Evolutionary conservation across 108 stramenopile species (phyloP).

Genomic region (Craspedostauros australis): DNA sequence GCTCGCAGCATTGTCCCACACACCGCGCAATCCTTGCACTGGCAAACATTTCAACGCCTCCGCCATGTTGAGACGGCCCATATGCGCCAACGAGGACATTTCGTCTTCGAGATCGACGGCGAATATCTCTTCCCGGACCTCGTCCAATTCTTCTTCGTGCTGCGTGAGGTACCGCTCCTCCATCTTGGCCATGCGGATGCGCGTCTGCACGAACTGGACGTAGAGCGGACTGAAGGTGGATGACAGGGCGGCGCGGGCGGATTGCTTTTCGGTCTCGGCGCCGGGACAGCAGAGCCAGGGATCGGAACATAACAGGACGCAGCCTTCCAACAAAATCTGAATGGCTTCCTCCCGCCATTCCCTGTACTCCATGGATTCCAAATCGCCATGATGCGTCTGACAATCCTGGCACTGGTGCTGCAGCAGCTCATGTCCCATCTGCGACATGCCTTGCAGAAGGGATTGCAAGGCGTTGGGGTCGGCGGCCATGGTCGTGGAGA

Average conservation of each 20-base stretch:
- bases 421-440: conserved; percentile 46
- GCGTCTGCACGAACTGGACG: conserved; percentile 46
- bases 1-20: conserved; percentile 35
- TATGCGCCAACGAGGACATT: conserved; percentile 51
- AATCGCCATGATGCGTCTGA: conserved; percentile 49
- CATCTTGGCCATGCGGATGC: conserved; percentile 61
- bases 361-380: conserved; percentile 55
- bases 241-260: conserved; percentile 39
- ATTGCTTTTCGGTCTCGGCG: conserved; percentile 31
- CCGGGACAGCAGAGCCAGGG: conserved; percentile 69
- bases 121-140: conserved; percentile 74
- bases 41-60: conserved; percentile 46
- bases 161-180: conserved; percentile 66
- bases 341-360: conserved; percentile 77
- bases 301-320: conserved; percentile 62
- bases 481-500: conserved; percentile 32
- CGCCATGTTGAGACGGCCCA: conserved; percentile 63
- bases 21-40: conserved; percentile 41
- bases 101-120: conserved; percentile 68
- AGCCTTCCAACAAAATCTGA: conserved; percentile 49
- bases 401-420: conserved; percentile 59
- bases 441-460: conserved; percentile 40
- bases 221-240: conserved; percentile 62
- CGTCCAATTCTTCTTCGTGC: conserved; percentile 67
- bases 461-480: conserved; percentile 33